Evolutionary conservation across 495 filamentous ascomycete genomes (phyloP), one percentile per base, ranked within the genome.

Genomic region (Opeltia flavorubescens): DNA sequence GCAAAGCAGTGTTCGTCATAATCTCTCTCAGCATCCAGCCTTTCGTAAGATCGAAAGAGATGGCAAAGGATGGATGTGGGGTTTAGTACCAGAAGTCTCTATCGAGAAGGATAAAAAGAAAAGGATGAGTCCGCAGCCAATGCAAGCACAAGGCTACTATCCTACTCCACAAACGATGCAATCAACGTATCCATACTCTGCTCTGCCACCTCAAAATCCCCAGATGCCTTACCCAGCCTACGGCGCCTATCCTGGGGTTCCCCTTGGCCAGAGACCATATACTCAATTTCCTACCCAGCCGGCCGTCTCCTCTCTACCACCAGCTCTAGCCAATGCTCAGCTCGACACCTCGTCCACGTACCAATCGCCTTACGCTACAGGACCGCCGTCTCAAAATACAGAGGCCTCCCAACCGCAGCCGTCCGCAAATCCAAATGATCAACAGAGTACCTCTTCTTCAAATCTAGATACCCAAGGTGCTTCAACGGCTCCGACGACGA

Each of bases 1-100:
- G 91, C 89, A 95, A 57, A 95, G 88, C 52, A 94, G 87, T 65
- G 87, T 98, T 18, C 81, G 91, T 4, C 91, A 98, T 62, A 98
- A 98, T 50, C 72, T 98, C 23, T 84, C 86, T 28, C 87, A 91
- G 46, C 84, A 94, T 56, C 73, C 80, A 41, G 80, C 87, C 20
- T 98, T 98, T 61, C 73, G 75, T 58, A 93, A 94, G 59, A 83
- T 86, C 33, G 83, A 91, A 50, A 60, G 75, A 51, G 78, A 81
- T 55, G 79, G 79, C 3, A 82, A 82, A 58, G 79, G 79, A 36
- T 83, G 77, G 76, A 70, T 78, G 53, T 83, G 79, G 79, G 75
- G 75, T 27, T 64, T 81, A 51, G 72, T 74, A 13, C 69, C 74
- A 17, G 76, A 76, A 13, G 69, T 77, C 1, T 77, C 74, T 1